A percentile compares a stretch with the other conserved stretches of the same genome.
phyloP scores from a whole-genome alignment of 345 rosid genomes.

The Psidium guajava region DNA sequence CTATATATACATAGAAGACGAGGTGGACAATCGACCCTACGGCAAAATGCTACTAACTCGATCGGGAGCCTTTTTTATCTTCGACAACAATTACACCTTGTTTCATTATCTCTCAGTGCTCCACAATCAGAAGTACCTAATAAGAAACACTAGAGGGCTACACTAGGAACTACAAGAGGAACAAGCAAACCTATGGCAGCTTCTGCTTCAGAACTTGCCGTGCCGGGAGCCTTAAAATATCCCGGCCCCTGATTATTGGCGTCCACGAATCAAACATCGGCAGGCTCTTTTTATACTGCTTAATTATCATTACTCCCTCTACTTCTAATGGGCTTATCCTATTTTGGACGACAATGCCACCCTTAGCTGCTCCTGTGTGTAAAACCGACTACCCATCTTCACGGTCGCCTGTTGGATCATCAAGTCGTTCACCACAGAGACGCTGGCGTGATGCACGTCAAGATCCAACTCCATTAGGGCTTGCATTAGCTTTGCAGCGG shows the following conservation, averaged over 20 bases:
- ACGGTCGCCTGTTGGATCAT: slow-evolving; percentile 98
- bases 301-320: background rate
- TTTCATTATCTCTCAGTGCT: background rate
- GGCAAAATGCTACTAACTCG: background rate
- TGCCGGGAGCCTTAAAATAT: slow-evolving; percentile 29
- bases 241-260: slow-evolving; percentile 13
- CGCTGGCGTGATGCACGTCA: slow-evolving; percentile 84
- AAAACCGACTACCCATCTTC: slow-evolving; percentile 69
- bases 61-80: background rate
- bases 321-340: slow-evolving; percentile 20
- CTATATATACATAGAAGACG: background rate
- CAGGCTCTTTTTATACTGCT: background rate
- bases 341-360: slow-evolving; percentile 48
- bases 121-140: background rate
- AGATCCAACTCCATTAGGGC: slow-evolving; percentile 81
- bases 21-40: background rate
- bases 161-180: background rate
- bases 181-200: slow-evolving; percentile 3
- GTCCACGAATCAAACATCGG: background rate
- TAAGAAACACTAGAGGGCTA: background rate
- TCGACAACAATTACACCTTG: background rate
- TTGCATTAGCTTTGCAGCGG: slow-evolving; percentile 79
- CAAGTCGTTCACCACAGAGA: slow-evolving; percentile 73
- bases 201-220: background rate
- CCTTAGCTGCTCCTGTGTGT: slow-evolving; percentile 78